Evolutionary conservation across 1,139 yeast species (phyloP).

Genomic region (Saccharomycopsis hybrid): DNA sequence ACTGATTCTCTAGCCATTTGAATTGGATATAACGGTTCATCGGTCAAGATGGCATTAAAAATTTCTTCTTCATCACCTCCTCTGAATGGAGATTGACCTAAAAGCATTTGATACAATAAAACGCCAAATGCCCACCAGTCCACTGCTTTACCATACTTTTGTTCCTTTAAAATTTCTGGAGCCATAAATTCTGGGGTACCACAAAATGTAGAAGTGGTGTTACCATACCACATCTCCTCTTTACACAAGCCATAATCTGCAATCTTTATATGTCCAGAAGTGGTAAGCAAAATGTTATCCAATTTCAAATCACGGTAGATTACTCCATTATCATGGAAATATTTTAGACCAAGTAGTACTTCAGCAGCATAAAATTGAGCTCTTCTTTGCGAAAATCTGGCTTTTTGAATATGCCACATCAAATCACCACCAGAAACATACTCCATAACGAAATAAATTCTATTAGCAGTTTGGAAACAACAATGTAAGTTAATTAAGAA

Average conservation of each 20-base stretch:
- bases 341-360: slow-evolving; percentile 81
- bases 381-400: slow-evolving; percentile 78
- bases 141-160: slow-evolving; percentile 75
- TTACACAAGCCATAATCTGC: slow-evolving; percentile 97
- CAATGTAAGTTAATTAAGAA: slow-evolving; percentile 86
- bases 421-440: slow-evolving; percentile 96
- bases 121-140: slow-evolving; percentile 99
- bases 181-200: slow-evolving; percentile 99
- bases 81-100: slow-evolving; percentile 94
- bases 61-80: slow-evolving; percentile 99
- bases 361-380: slow-evolving; percentile 98
- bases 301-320: slow-evolving; percentile 94
- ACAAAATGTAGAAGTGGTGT: slow-evolving; percentile 91
- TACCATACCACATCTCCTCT: slow-evolving; percentile 90
- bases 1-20: slow-evolving; percentile 98
- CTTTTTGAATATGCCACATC: slow-evolving; percentile 98
- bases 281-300: slow-evolving; percentile 84
- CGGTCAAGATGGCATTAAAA: slow-evolving; percentile 93
- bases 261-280: slow-evolving; percentile 91
- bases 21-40: slow-evolving; percentile 96
- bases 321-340: slow-evolving; percentile 93
- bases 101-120: slow-evolving; percentile 86
- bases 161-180: slow-evolving; percentile 92
- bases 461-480: slow-evolving; percentile 95
- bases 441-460: slow-evolving; percentile 97